phyloP scores from a whole-genome alignment of 805 yeast genomes.

The Saccharomycopsis javanensis region DNA sequence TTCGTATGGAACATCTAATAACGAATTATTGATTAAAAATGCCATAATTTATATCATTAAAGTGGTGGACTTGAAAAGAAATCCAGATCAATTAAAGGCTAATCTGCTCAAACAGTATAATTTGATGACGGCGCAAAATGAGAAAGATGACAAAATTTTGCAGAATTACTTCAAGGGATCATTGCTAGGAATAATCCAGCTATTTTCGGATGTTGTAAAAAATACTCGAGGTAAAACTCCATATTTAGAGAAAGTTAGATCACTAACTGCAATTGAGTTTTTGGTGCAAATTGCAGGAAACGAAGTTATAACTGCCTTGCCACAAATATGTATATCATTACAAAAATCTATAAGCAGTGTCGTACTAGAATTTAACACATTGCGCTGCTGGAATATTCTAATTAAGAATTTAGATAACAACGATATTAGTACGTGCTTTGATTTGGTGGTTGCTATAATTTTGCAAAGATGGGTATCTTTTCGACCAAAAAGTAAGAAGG shows the following conservation, averaged over 20 bases:
- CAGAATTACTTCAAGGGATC: constrained; percentile 41
- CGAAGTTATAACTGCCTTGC: constrained; percentile 56
- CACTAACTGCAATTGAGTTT: constrained; percentile 65
- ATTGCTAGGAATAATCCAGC: constrained; percentile 66
- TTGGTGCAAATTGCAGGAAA: constrained; percentile 45
- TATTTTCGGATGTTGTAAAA: constrained; percentile 70
- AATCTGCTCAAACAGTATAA: constrained; percentile 19
- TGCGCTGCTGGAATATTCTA: constrained; percentile 60
- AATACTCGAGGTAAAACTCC: constrained; percentile 65
- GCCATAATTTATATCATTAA: constrained; percentile 36
- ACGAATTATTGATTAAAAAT: constrained; percentile 29
- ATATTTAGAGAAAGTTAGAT: constrained; percentile 57
- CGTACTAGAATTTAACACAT: constrained; percentile 49
- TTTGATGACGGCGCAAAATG: constrained; percentile 22
- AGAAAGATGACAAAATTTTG: constrained; percentile 26
- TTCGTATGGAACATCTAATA: constrained; percentile 23
- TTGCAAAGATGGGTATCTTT: constrained; percentile 57
- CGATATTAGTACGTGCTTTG: constrained; percentile 57
- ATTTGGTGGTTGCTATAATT: constrained; percentile 62
- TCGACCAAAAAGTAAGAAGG: constrained; percentile 35
- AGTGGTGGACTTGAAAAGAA: constrained; percentile 1
- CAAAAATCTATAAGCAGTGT: constrained; percentile 65
- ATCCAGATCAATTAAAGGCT: constrained; percentile 13
- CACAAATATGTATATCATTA: constrained; percentile 79
- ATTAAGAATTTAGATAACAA: constrained; percentile 45